A percentile compares a stretch with the other conserved stretches of the same genome.
These are phyloP conservation scores for Apiotrichum mycotoxinovorans DNA, from an alignment of 1,284 basidiomycete genomes.

Conservation along the genomic window DNA sequence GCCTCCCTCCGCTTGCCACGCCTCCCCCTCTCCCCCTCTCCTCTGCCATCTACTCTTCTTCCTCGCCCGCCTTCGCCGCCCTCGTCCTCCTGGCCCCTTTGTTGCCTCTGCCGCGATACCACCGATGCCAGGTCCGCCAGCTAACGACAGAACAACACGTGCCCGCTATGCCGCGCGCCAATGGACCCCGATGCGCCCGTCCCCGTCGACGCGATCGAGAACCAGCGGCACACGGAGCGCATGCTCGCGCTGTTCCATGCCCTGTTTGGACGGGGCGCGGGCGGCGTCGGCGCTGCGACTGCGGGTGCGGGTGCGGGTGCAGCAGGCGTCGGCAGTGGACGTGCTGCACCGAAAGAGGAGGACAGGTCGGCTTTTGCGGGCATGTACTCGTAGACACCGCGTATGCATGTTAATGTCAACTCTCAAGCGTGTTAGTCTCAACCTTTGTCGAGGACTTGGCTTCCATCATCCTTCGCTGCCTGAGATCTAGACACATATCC, in stretches of 20 bases:
- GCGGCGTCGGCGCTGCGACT: background rate
- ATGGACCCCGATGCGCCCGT: slow-evolving; percentile 12
- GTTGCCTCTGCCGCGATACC: no score
- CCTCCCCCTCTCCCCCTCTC: no score
- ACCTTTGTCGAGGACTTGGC: no score
- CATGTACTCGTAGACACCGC: slow-evolving; percentile 16
- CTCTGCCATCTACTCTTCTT: no score
- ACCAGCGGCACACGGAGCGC: slow-evolving; percentile 18
- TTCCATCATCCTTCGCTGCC: no score
- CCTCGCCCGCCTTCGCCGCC: no score
- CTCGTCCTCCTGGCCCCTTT: no score
- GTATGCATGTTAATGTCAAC: background rate
- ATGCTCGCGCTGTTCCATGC: slow-evolving; percentile 20
- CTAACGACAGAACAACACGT: slow-evolving; percentile 22
- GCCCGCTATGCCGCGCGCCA: slow-evolving; percentile 21
- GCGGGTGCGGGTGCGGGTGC: background rate
- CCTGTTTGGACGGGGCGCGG: slow-evolving; percentile 12
- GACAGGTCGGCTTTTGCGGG: slow-evolving; percentile 30
- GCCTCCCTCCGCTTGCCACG: no score
- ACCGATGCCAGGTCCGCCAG: no score
- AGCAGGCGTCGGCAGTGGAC: background rate
- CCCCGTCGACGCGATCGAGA: slow-evolving; percentile 9
- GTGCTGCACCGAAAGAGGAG: slow-evolving; percentile 47
- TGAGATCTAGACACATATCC: background rate
- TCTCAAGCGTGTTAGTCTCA: no score